Evolutionary conservation across 108 stramenopile genomes (phyloP), one percentile per base, ranked within the genome.

Genomic region (Fistulifera pelliculosa): DNA sequence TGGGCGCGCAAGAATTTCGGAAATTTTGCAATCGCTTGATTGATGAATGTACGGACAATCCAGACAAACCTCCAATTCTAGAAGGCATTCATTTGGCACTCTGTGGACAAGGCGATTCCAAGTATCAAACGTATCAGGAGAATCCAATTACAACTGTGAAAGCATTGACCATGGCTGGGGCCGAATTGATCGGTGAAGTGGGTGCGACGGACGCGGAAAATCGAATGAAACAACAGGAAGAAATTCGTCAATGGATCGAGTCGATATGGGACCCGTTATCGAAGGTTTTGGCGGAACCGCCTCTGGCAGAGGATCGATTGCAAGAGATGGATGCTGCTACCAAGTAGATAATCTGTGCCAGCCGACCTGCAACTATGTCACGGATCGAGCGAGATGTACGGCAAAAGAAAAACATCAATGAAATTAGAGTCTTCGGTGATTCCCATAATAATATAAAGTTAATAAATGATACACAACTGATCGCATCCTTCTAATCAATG

Each of bases 201-300:
- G 83, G 76, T 0, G 79, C 77, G 51, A 77, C 77, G 35, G 87
- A 88, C 73, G 87, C 87, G 27, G 14, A 19, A 26, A 75, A 64
- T 50, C 24, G 49, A 23, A 24, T 15, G 24, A 26, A 50, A 50
- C 21, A 26, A 21, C 49, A 50, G 23, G 26, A 50, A 50, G 49
- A 50, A 24, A 50, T 50, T 23, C 49, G 26, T 4, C 24, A 50
- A 2, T 50, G 49, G 49, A 24, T 50, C 18, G 23, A 50, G 12
- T 22, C 49, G 21, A 50, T 50, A 15, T 50, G 15, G 15, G 24
- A 22, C 2, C 15, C 26, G 10, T 21, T 50, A 10, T 22, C 49
- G 14, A 50, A 50, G 49, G 23, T 26, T 19, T 12, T 50, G 14
- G 18, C 49, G 8, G 14, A 50, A 2, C 19, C 23, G 4, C 49